phyloP scores from a whole-genome alignment of 441 rosid species.

The Syzygium syzygioides region DNA sequence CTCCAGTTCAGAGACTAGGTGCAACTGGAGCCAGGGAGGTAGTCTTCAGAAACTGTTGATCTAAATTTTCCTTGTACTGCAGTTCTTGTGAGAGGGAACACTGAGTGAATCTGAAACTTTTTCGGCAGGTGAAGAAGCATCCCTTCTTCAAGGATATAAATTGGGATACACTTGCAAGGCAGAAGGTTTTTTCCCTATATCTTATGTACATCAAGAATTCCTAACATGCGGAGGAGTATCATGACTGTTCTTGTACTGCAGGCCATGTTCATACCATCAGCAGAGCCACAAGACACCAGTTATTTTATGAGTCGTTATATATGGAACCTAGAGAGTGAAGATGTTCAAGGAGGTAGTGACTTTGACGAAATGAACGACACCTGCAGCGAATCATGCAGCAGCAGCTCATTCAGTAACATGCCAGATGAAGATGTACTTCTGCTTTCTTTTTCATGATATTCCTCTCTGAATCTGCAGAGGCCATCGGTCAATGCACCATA shows the following conservation, averaged over 20 bases:
- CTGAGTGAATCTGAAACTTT: constrained; percentile 15
- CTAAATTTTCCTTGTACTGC: background rate
- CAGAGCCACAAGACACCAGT: constrained; percentile 82
- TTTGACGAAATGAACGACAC: constrained; percentile 85
- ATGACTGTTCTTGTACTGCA: constrained; percentile 20
- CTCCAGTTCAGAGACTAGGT: constrained; percentile 88
- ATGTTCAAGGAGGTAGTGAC: constrained; percentile 78
- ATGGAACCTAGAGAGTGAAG: constrained; percentile 86
- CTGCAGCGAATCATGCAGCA: constrained; percentile 40
- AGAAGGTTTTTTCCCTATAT: constrained; percentile 51
- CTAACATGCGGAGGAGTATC: background rate
- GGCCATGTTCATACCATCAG: constrained; percentile 96
- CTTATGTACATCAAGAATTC: background rate
- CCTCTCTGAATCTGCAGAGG: background rate
- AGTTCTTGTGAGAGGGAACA: background rate
- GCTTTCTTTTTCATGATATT: background rate
- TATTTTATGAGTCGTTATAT: constrained; percentile 92
- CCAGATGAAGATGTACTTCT: constrained; percentile 79
- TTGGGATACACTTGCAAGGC: constrained; percentile 96
- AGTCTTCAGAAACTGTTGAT: constrained; percentile 8
- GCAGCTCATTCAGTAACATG: constrained; percentile 56
- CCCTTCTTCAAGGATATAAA: constrained; percentile 77
- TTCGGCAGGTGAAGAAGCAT: constrained; percentile 76
- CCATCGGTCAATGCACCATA: background rate
- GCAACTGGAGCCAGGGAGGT: constrained; percentile 97